Base-by-base conservation (phyloP, 73 alveolate genomes). In the Tetrahymena thermophila region DNA sequence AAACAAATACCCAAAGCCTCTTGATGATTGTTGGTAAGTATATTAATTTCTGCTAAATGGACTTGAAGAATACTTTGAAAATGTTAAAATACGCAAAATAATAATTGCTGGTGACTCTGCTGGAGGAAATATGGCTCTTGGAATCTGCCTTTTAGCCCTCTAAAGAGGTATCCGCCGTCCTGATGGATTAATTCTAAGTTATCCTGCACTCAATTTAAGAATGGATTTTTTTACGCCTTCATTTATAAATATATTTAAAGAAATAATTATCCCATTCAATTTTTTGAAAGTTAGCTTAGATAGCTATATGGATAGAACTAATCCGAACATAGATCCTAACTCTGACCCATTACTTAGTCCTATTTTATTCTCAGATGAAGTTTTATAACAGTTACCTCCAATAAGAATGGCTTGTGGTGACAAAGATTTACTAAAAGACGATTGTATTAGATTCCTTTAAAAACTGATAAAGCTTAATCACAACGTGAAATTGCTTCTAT, bases 121-220 rank as follows among this genome's bases (percentile, higher is more conserved):
- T 1, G 99, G 99, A 35, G 99, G 99, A 14, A 98, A 99, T 95
- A 96, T 99, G 96, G 98, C 98, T n/a, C 96, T 97, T 35, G 99
- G 99, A 35, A 89, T 99, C 28, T 96, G 98, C 35, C 96, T 96
- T 94, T 94, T 98, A 42, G 93, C 97, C 85, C 96, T 98, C 23
- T 95, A 96, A 71, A 96, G 96, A 94, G 98, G 98, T 14, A 96
- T 99, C 55, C 95, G 97, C 95, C 94, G 97, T 43, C 99, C 99
- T 23, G 98, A 98, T 98, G 99, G 98, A 85, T 89, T 98, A 28
- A 84, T 98, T 84, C 96, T 98, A 56, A 96, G 97, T 37, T 98
- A 98, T 97, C 99, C 99, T 25, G 99, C 99, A 35, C 96, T 97
- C 25, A 98, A 98, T 94, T 93, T 98, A 94, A 96, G 93, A 57